Base-by-base conservation (phyloP, 192 early-diverging fungal species). In the Phlyctochytrium arcticum region DNA sequence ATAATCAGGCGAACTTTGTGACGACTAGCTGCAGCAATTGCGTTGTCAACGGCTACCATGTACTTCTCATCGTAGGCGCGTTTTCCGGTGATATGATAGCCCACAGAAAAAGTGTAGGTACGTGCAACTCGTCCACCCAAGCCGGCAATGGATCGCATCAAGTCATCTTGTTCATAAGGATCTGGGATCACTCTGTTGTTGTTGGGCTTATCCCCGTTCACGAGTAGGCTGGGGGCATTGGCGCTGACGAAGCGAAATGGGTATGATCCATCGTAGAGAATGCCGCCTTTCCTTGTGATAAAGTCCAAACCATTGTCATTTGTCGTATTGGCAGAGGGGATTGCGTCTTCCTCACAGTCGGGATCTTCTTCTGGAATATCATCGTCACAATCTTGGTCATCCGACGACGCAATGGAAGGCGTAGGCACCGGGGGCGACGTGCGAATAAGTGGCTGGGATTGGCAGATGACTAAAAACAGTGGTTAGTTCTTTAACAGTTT, bases 211-310 rank as follows among this genome's bases (percentile, higher is more conserved):
- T 65, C 62, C 60, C 76, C 75, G 44, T 68, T 62, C 17, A 75
- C 42, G 37, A 78, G 73, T 12, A 77, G 67, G 54, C 60, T 67
- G 19, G 79, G 79, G 12, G 70, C 48, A 57, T 81, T 81, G 62
- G 72, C 65, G 34, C 62, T 60, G 31, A 62, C 42, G 29, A 75
- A 80, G 35, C 67, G 55, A 67, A 60, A 70, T 12, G 47, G 64
- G 7, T 57, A 26, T 12, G 24, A 24, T 30, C 56, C 58, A 42
- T 70, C 73, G 42, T 67, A 62, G 2, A 75, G 62, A 5, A 8
- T 44, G 27, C 2, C 26, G 44, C 57, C 67, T n/a, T 30, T 26
- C 24, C 66, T 32, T 27, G 72, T 69, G 58, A 74, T 65, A 35
- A 74, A 74, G 6, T 17, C 53, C n/a, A 54, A 57, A 44, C 39